These are phyloP conservation scores for Graphilbum sp. DNA, from an alignment of 2,329 filamentous ascomycete species.

Conservation along the genomic window DNA sequence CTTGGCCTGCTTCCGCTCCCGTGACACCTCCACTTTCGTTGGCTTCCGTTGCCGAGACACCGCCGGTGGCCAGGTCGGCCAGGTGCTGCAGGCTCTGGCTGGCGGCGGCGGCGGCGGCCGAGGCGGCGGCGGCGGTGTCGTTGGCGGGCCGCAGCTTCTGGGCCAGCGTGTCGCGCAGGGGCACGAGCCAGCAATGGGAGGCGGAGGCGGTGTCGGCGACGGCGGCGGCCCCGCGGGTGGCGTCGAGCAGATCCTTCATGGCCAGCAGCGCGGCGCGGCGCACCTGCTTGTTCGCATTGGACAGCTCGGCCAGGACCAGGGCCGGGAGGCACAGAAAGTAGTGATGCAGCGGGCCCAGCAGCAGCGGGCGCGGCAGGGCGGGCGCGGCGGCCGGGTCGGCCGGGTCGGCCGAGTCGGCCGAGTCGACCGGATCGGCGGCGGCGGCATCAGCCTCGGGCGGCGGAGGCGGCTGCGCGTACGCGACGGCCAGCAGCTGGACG, in stretches of 20 bases:
- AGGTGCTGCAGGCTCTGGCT: conserved; percentile 38
- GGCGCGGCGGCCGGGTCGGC: background rate
- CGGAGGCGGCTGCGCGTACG: background rate
- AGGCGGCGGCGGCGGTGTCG: conserved; percentile 11
- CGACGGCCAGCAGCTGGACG: conserved; percentile 38
- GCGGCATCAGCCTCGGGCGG: conserved; percentile 1
- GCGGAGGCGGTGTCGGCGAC: background rate
- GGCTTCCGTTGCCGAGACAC: conserved; percentile 1
- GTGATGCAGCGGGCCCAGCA: conserved; percentile 48
- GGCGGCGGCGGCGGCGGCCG: conserved; percentile 21
- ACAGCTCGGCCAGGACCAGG: conserved; percentile 39
- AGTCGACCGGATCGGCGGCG: no score
- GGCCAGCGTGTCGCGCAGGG: conserved; percentile 1
- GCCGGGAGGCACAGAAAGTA: conserved; percentile 37
- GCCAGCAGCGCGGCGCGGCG: conserved; percentile 37
- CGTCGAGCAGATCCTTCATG: conserved; percentile 39
- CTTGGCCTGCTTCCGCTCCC: no score
- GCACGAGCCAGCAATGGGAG: background rate
- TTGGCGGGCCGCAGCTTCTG: background rate
- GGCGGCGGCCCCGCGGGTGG: conserved; percentile 17
- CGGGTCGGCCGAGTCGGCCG: background rate
- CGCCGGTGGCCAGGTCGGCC: conserved; percentile 25
- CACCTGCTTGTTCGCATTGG: conserved; percentile 33
- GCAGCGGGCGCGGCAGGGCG: conserved; percentile 16
- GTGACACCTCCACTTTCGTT: no score